phyloP scores from a whole-genome alignment of 345 rosid genomes.

The Atalantia buxifolia region DNA sequence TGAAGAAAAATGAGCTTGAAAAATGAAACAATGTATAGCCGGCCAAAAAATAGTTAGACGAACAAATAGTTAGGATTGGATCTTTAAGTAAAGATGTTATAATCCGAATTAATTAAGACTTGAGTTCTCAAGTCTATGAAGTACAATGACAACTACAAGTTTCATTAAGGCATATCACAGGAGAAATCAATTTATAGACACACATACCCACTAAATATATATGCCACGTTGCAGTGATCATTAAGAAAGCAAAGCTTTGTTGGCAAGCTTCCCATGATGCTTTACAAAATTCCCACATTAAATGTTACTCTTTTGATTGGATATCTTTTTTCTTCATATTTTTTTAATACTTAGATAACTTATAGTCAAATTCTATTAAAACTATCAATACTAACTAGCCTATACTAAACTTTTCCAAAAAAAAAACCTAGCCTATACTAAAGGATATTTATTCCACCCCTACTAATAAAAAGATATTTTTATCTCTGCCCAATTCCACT shows the following conservation, averaged over 20 bases:
- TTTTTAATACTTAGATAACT: not conserved
- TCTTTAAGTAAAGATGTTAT: not conserved
- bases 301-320: not conserved
- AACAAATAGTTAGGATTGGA: not conserved
- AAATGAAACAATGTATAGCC: not conserved
- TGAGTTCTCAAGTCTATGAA: not conserved
- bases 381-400: too few species aligned
- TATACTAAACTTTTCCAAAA: too few species aligned
- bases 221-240: not conserved
- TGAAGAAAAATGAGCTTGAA: conserved; percentile 1
- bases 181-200: not conserved
- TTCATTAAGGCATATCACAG: not conserved
- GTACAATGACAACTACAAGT: not conserved
- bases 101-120: not conserved
- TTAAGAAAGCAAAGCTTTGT: not conserved
- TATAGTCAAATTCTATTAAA: too few species aligned
- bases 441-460: too few species aligned
- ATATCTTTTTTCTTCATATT: too few species aligned
- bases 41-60: not conserved
- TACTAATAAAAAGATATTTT: too few species aligned
- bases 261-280: not conserved
- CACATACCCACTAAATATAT: not conserved
- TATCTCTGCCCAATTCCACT: too few species aligned
- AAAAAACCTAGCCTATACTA: too few species aligned
- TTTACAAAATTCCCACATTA: not conserved